A percentile compares a stretch with the other conserved stretches of the same genome.
Evolutionary conservation across 352 stramenopile species (phyloP).

Genomic region (Globisporangium nunn): DNA sequence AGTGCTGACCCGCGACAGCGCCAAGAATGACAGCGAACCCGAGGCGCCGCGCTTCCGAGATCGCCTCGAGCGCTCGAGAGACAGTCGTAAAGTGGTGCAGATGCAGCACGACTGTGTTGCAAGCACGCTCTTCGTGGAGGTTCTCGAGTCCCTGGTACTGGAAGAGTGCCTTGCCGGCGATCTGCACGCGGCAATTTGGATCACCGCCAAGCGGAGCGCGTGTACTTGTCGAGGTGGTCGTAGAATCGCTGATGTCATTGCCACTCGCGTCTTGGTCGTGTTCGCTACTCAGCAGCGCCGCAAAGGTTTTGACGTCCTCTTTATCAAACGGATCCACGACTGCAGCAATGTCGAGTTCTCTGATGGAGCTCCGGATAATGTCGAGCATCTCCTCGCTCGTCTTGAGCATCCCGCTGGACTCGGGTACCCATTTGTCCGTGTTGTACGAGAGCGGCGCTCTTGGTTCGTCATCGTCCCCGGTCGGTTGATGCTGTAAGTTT

Average conservation of each 20-base stretch:
- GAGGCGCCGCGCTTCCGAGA: constrained; percentile 40
- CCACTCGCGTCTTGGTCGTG: constrained; percentile 20
- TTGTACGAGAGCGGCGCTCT: constrained; percentile 44
- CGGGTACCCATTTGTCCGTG: constrained; percentile 53
- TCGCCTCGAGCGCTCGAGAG: constrained; percentile 28
- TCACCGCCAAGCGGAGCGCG: constrained; percentile 26
- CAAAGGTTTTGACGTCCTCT: constrained; percentile 44
- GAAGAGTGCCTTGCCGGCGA: constrained; percentile 32
- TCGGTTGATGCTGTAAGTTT: neutral
- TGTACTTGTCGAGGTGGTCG: neutral
- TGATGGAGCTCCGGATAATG: constrained; percentile 39
- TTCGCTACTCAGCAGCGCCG: constrained; percentile 33
- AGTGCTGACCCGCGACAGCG: constrained; percentile 22
- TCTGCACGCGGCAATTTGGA: constrained; percentile 37
- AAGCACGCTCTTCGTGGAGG: constrained; percentile 45
- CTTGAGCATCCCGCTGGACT: constrained; percentile 34
- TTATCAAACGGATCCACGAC: constrained; percentile 63
- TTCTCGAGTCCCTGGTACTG: constrained; percentile 29
- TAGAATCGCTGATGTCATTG: neutral
- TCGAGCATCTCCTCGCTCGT: constrained; percentile 60
- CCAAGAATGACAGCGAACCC: constrained; percentile 49
- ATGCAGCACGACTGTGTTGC: constrained; percentile 52
- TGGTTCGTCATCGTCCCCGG: constrained; percentile 6
- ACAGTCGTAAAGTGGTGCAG: constrained; percentile 50
- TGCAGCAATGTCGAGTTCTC: constrained; percentile 39